phyloP scores from a whole-genome alignment of 768 basidiomycete species.

The Asterophora lycoperdoides region DNA sequence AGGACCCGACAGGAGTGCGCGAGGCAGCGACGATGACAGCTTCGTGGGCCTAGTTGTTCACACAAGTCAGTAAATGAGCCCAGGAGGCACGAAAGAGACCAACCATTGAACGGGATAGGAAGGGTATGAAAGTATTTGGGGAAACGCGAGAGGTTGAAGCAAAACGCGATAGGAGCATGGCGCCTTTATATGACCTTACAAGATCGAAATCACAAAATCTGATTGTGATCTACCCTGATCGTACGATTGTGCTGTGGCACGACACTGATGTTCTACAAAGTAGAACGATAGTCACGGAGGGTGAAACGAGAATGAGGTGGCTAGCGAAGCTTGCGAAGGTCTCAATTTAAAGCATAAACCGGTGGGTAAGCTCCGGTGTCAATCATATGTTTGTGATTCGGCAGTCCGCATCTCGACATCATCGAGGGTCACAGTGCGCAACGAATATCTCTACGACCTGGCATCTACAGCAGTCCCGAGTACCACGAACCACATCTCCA shows the following conservation, averaged over 20 bases:
- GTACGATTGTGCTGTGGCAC: slow-evolving; percentile 32
- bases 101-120: slow-evolving; percentile 52
- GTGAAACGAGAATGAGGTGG: slow-evolving; percentile 1
- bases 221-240: slow-evolving; percentile 27
- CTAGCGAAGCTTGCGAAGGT: neutral
- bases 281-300: slow-evolving; percentile 3
- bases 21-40: slow-evolving; percentile 91
- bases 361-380: slow-evolving; percentile 15
- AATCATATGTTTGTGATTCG: slow-evolving; percentile 15
- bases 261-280: neutral
- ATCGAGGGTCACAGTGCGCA: too few relatives aligned
- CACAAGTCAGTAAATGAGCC: slow-evolving; percentile 3
- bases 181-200: slow-evolving; percentile 25
- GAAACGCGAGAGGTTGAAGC: slow-evolving; percentile 32
- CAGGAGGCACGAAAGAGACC: slow-evolving; percentile 8
- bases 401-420: neutral
- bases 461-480: slow-evolving; percentile 62
- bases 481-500: slow-evolving; percentile 78
- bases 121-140: slow-evolving; percentile 34
- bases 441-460: slow-evolving; percentile 18
- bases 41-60: slow-evolving; percentile 53
- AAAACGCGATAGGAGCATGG: slow-evolving; percentile 44
- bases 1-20: slow-evolving; percentile 90
- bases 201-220: slow-evolving; percentile 19
- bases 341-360: slow-evolving; percentile 2